Conservation (phyloP, 1,284 basidiomycete genomes). For the Microbotryum intermedium region DNA sequence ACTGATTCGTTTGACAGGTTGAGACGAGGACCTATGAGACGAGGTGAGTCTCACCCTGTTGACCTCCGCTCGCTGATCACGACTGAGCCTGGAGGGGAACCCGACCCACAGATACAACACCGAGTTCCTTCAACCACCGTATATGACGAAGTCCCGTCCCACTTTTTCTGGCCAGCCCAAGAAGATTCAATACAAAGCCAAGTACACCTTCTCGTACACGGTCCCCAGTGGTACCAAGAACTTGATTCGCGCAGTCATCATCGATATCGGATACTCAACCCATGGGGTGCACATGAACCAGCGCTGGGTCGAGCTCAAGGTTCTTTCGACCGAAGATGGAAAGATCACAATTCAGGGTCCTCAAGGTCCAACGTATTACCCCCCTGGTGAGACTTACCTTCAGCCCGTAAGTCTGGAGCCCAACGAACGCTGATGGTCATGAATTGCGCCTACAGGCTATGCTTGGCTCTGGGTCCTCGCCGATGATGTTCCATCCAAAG, state of each 20-base stretch:
- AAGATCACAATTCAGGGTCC: conserved; percentile 50
- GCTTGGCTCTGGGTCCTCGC: conserved; percentile 65
- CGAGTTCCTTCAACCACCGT: conserved; percentile 63
- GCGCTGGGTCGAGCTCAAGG: conserved; percentile 53
- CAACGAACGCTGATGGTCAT: background rate
- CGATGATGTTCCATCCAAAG: conserved; percentile 58
- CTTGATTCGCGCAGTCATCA: conserved; percentile 51
- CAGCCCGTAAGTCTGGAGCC: background rate
- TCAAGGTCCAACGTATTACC: conserved; percentile 12
- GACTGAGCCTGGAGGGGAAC: too few species aligned
- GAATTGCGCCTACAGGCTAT: conserved; percentile 58
- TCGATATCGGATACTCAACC: conserved; percentile 58
- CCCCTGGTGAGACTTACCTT: conserved; percentile 2
- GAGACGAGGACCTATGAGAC: conserved; percentile 61
- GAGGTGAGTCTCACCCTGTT: conserved; percentile 39
- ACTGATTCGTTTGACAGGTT: conserved; percentile 43
- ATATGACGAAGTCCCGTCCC: conserved; percentile 54
- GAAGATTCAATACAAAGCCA: conserved; percentile 37
- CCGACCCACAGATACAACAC: conserved; percentile 49
- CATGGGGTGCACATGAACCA: conserved; percentile 13
- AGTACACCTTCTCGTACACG: conserved; percentile 43
- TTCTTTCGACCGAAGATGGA: conserved; percentile 40
- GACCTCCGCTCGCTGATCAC: background rate
- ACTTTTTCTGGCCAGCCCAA: conserved; percentile 42
- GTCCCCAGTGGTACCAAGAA: conserved; percentile 41